These are phyloP conservation scores for Isoetes taiwanensis DNA, from an alignment of 75 land plant genomes.

Conservation along the genomic window DNA sequence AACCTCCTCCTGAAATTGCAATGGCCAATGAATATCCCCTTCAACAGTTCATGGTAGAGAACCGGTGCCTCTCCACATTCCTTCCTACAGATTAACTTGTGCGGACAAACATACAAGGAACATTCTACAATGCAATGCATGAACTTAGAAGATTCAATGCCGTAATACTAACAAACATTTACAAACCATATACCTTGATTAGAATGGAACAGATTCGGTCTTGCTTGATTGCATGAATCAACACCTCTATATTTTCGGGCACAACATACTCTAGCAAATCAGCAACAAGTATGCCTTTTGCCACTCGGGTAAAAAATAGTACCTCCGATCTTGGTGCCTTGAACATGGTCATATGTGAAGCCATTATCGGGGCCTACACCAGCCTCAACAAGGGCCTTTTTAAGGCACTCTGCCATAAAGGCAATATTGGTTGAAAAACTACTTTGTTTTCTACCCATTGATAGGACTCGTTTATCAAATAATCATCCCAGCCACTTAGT, in stretches of 20 bases:
- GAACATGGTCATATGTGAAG: background rate
- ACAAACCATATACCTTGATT: too few species aligned
- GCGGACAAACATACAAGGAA: too few species aligned
- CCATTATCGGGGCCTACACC: conserved; percentile 2
- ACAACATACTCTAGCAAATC: background rate
- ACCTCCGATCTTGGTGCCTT: background rate
- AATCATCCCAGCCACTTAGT: background rate
- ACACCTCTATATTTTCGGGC: background rate
- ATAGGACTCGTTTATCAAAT: background rate
- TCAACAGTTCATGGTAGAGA: too few species aligned
- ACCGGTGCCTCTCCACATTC: too few species aligned
- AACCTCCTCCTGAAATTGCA: too few species aligned
- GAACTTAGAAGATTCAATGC: too few species aligned
- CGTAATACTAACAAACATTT: too few species aligned
- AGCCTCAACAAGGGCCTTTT: background rate
- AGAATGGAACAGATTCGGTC: too few species aligned
- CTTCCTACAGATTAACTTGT: too few species aligned
- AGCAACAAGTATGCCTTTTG: background rate
- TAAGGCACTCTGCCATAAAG: conserved; percentile 1
- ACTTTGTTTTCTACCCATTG: conserved; percentile 3
- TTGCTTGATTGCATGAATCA: conserved; percentile 4
- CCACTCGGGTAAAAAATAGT: background rate
- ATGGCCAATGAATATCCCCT: too few species aligned
- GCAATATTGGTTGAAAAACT: background rate
- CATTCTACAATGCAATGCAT: too few species aligned